A percentile compares a stretch with the other conserved stretches of the same genome.
Conservation (phyloP, 2,329 filamentous ascomycete species). For the Raffaelea ambrosiae region DNA sequence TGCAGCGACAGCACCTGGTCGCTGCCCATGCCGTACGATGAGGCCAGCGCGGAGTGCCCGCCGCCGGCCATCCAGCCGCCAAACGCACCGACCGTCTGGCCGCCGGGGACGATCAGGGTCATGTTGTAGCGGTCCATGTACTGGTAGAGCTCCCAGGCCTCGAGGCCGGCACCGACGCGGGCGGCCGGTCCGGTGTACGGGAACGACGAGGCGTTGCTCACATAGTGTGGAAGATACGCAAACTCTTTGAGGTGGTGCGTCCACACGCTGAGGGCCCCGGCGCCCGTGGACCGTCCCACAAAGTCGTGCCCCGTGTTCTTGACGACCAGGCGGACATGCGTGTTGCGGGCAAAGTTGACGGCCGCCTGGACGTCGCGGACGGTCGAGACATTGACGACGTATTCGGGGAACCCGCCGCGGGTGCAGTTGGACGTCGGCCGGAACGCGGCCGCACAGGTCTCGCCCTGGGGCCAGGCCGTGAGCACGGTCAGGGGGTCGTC, state of each 20-base stretch:
- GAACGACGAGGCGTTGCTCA: conserved; percentile 17
- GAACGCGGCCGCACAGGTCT: conserved; percentile 26
- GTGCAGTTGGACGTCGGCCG: conserved; percentile 20
- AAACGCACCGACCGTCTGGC: conserved; percentile 26
- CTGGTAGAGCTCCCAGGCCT: conserved; percentile 22
- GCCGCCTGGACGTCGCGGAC: conserved; percentile 29
- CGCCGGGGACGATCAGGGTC: conserved; percentile 22
- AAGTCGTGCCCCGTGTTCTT: conserved; percentile 41
- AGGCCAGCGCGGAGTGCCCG: conserved; percentile 38
- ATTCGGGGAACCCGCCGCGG: conserved; percentile 27
- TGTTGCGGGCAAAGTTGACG: conserved; percentile 32
- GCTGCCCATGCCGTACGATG: conserved; percentile 38
- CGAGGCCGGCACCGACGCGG: conserved; percentile 28
- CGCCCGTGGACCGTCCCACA: conserved; percentile 34
- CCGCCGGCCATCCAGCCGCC: conserved; percentile 45
- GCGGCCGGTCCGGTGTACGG: conserved; percentile 24
- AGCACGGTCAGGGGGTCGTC: conserved; percentile 23
- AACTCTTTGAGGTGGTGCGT: conserved; percentile 37
- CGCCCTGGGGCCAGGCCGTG: conserved; percentile 25
- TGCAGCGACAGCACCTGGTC: conserved; percentile 40
- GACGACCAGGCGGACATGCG: conserved; percentile 27
- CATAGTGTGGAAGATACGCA: conserved; percentile 19
- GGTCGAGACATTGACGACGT: conserved; percentile 28
- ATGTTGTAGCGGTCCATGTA: conserved; percentile 20
- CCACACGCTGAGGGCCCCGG: conserved; percentile 38